A percentile compares a stretch with the other conserved stretches of the same genome.
Evolutionary conservation across 202 grass and related monocot genomes (phyloP).

Genomic region (Cymbopogon flexuosus): DNA sequence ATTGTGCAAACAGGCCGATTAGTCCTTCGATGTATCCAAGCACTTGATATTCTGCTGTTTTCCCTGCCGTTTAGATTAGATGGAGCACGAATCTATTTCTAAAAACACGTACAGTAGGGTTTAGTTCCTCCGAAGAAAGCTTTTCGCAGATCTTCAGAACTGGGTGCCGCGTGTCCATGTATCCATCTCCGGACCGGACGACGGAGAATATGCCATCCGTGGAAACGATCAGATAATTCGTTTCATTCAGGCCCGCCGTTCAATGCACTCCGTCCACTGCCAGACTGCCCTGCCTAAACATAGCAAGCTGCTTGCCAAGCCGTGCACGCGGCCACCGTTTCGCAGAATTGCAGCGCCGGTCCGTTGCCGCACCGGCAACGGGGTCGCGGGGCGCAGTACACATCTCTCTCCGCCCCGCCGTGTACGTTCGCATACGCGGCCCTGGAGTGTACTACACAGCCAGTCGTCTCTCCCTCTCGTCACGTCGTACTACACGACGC

Average conservation of each 20-base stretch:
- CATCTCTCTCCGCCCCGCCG: slow-evolving; percentile 7
- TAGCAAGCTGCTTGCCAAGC: neutral
- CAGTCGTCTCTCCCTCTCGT: neutral
- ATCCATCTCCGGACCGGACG: neutral
- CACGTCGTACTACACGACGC: slow-evolving; percentile 14
- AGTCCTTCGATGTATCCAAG: neutral
- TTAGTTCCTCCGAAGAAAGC: too few species aligned
- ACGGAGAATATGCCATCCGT: neutral
- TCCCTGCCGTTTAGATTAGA: neutral
- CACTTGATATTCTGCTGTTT: neutral
- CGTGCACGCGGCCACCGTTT: neutral
- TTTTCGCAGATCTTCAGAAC: neutral
- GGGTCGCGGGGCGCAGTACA: neutral
- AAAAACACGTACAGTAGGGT: too few species aligned
- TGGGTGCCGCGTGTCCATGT: neutral
- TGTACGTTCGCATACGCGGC: too few species aligned
- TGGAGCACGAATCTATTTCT: neutral
- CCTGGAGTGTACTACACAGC: neutral
- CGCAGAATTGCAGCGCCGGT: neutral
- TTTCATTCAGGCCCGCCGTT: neutral
- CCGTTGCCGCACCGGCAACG: neutral
- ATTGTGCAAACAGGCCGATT: too few species aligned
- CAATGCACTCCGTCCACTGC: neutral
- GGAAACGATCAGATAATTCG: neutral
- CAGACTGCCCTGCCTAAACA: too few species aligned